A percentile compares a stretch with the other conserved stretches of the same genome.
These are phyloP conservation scores for Pythium grandisporangium DNA, from an alignment of 352 stramenopile species.

Conservation along the genomic window DNA sequence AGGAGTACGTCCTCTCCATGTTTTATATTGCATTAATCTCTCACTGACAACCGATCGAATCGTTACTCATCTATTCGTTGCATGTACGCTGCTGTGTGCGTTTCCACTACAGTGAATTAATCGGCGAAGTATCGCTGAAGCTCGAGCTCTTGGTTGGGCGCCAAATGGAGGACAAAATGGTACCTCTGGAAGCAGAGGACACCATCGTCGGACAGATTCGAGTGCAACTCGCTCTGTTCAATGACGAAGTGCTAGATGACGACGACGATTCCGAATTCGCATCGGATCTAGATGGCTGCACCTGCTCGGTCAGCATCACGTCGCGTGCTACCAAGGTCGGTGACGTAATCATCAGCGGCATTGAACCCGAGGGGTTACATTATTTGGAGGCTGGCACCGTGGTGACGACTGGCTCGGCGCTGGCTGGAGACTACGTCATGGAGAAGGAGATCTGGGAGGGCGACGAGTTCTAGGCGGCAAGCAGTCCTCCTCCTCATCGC, in stretches of 20 bases:
- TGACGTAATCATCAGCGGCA: constrained; percentile 64
- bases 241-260: constrained; percentile 68
- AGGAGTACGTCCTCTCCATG: constrained; percentile 46
- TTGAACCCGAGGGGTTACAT: constrained; percentile 55
- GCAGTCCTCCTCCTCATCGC: background rate
- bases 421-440: constrained; percentile 70
- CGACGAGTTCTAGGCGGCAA: constrained; percentile 30
- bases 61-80: too few relatives aligned
- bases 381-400: constrained; percentile 60
- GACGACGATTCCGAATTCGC: constrained; percentile 29
- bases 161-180: constrained; percentile 64
- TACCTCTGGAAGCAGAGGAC: constrained; percentile 59
- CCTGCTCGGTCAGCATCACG: constrained; percentile 21
- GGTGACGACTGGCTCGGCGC: constrained; percentile 47
- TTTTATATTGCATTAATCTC: background rate
- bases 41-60: too few relatives aligned
- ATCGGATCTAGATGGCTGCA: constrained; percentile 56
- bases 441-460: constrained; percentile 71
- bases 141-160: constrained; percentile 56
- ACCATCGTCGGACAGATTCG: constrained; percentile 71
- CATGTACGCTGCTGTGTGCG: too few relatives aligned
- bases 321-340: constrained; percentile 63
- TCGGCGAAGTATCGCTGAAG: constrained; percentile 59
- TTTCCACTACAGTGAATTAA: constrained; percentile 30
- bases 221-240: constrained; percentile 67